Evolutionary conservation across 1,139 yeast genomes (phyloP).

Genomic region (Komagataea norvegica): DNA sequence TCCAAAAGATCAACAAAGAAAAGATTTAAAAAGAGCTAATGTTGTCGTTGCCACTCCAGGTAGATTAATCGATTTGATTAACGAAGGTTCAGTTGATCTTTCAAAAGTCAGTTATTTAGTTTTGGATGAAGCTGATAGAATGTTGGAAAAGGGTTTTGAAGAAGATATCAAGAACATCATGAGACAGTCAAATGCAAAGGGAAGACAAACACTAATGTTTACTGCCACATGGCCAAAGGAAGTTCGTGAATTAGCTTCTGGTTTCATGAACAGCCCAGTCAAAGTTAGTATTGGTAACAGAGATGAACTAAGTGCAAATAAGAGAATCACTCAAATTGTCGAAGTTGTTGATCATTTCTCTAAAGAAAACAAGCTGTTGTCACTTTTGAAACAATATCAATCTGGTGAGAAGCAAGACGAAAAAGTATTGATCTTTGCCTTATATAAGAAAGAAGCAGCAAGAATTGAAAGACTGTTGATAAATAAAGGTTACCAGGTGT

Average conservation of each 20-base stretch:
- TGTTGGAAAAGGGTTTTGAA: constrained; percentile 96
- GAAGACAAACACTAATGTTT: constrained; percentile 96
- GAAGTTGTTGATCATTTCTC: constrained; percentile 84
- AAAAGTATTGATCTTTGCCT: constrained; percentile 84
- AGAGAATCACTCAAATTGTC: constrained; percentile 86
- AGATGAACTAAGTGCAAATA: constrained; percentile 91
- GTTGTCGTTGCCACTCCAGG: constrained; percentile 98
- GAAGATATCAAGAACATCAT: constrained; percentile 88
- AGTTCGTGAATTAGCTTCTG: constrained; percentile 84
- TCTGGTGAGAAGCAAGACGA: constrained; percentile 61
- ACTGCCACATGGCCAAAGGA: constrained; percentile 99
- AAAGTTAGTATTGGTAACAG: constrained; percentile 91
- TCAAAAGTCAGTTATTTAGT: constrained; percentile 71
- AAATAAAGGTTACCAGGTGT: constrained; percentile 71
- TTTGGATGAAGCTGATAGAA: constrained; percentile 96
- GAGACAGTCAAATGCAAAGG: constrained; percentile 79
- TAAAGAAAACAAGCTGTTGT: constrained; percentile 74
- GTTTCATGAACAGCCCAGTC: constrained; percentile 81
- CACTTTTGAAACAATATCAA: constrained; percentile 70
- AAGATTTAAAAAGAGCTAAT: constrained; percentile 56
- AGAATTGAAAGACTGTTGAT: constrained; percentile 76
- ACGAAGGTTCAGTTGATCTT: constrained; percentile 80
- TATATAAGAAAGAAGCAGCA: constrained; percentile 94
- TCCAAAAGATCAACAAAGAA: constrained; percentile 86
- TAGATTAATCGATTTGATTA: constrained; percentile 81